Base-by-base conservation (phyloP, 352 stramenopile species). In the Globisporangium parvum region DNA sequence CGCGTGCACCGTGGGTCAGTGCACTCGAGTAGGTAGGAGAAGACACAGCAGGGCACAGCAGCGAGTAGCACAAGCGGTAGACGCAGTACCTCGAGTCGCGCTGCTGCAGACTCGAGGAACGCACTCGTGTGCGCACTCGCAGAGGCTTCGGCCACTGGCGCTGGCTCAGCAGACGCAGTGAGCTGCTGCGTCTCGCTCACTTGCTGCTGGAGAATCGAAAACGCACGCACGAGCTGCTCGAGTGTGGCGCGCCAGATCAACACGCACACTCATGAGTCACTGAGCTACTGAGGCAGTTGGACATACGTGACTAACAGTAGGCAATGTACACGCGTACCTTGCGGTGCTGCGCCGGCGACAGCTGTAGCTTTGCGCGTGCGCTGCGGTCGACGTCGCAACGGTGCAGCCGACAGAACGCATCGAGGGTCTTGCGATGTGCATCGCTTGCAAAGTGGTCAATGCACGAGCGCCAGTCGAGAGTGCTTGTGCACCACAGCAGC, bases 371-470 rank as follows among this genome's bases (percentile, higher is more conserved):
- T 2, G 54, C 28, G 14, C 81, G 67, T n/a, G 53, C 35, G 33
- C 70, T 33, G 18, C 69, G 73, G 44, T 70, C 57, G 5, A 66
- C 62, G 56, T 88, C 81, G 55, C 78, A 86, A n/a, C 70, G 71
- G 49, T 89, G 54, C 6, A 67, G 54, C 39, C 61, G 61, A 45
- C 81, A 91, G 52, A 91, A 91, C 1, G 51, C 26, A 12, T 81
- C 55, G 24, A 91, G 61, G 3, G 60, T 46, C 39, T 63, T 63
- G 5, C 55, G 62, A 39, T 91, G 81, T 1, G 24, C 21, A 9
- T 65, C 44, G 9, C 67, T 63, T 9, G 56, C 65, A 44, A 71
- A 75, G 59, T 91, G 81, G 24, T 77, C 26, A 20, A 78, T 33
- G 21, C 66, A 77, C 4, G 40, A 51, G 8, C 39, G 11, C 39